phyloP scores from a whole-genome alignment of 2,329 filamentous ascomycete species.

The Pseudocercospora fijiensis region DNA sequence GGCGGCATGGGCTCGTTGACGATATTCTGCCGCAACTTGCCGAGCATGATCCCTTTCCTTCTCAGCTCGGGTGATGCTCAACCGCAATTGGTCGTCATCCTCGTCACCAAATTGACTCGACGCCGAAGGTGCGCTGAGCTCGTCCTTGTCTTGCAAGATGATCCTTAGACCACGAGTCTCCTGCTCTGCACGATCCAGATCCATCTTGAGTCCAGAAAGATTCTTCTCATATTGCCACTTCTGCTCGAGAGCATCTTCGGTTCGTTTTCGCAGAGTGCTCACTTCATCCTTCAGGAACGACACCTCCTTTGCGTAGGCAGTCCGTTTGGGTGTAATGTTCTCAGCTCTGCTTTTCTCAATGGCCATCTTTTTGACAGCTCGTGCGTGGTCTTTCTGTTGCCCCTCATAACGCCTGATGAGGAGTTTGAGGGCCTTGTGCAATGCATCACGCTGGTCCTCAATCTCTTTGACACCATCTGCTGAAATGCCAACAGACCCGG shows the following conservation, averaged over 20 bases:
- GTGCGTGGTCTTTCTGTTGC: slow-evolving; percentile 79
- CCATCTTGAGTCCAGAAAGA: slow-evolving; percentile 85
- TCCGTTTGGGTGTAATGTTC: slow-evolving; percentile 67
- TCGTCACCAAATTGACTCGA: slow-evolving; percentile 39
- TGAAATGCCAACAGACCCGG: slow-evolving; percentile 42
- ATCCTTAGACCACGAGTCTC: slow-evolving; percentile 81
- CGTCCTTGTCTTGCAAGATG: slow-evolving; percentile 79
- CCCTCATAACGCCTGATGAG: slow-evolving; percentile 81
- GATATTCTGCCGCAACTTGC: slow-evolving; percentile 62
- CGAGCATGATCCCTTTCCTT: slow-evolving; percentile 71
- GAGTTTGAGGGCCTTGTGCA: slow-evolving; percentile 82
- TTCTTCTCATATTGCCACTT: slow-evolving; percentile 97
- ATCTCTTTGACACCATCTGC: slow-evolving; percentile 71
- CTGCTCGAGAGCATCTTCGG: slow-evolving; percentile 89
- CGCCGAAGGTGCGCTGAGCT: slow-evolving; percentile 62
- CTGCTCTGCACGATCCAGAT: slow-evolving; percentile 90
- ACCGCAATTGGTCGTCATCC: slow-evolving; percentile 54
- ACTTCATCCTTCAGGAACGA: slow-evolving; percentile 78
- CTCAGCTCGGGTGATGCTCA: slow-evolving; percentile 66
- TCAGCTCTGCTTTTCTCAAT: slow-evolving; percentile 70
- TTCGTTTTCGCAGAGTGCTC: slow-evolving; percentile 75
- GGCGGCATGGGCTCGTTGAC: slow-evolving; percentile 61
- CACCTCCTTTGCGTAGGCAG: slow-evolving; percentile 83
- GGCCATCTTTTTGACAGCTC: slow-evolving; percentile 75
- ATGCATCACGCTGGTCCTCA: slow-evolving; percentile 86